These are phyloP conservation scores for Aspergillus quadrilineatus DNA, from an alignment of 2,329 filamentous ascomycete genomes.

Conservation along the genomic window DNA sequence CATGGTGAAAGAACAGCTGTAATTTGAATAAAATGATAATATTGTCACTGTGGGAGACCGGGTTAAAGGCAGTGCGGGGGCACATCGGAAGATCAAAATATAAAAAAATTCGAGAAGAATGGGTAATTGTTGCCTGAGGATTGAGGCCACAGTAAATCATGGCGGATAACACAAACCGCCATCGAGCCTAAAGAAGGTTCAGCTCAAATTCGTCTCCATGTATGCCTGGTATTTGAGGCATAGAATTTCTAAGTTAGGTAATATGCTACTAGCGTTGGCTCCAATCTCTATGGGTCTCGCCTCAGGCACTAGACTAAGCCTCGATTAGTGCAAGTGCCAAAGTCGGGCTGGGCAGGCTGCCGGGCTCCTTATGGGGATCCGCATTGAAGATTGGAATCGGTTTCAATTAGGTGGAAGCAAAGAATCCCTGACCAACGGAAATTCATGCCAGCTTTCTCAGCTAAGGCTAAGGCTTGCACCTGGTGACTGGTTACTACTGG, in stretches of 20 bases:
- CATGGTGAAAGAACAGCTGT: constrained; percentile 6
- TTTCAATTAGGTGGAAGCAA: constrained; percentile 9
- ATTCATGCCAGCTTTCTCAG: constrained; percentile 13
- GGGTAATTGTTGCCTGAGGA: constrained; percentile 6
- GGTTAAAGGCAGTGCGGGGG: background rate
- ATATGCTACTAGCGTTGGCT: background rate
- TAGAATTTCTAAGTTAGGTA: too few species aligned
- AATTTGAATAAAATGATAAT: background rate
- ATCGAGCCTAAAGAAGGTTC: background rate
- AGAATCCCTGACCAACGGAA: constrained; percentile 18
- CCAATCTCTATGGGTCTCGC: constrained; percentile 7
- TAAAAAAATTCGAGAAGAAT: background rate
- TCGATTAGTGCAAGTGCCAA: constrained; percentile 9
- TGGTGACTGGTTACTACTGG: background rate
- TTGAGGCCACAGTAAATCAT: background rate
- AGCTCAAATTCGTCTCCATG: background rate
- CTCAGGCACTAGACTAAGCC: constrained; percentile 18
- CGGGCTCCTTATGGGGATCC: constrained; percentile 14
- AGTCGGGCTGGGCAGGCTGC: constrained; percentile 1
- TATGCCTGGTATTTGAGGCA: background rate
- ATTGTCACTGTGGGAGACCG: too few species aligned
- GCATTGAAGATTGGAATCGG: constrained; percentile 12
- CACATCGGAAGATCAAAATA: background rate
- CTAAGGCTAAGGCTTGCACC: background rate
- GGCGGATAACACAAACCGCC: background rate